Base-by-base conservation (phyloP, 495 filamentous ascomycete species). In the Penicillium tannophilum region DNA sequence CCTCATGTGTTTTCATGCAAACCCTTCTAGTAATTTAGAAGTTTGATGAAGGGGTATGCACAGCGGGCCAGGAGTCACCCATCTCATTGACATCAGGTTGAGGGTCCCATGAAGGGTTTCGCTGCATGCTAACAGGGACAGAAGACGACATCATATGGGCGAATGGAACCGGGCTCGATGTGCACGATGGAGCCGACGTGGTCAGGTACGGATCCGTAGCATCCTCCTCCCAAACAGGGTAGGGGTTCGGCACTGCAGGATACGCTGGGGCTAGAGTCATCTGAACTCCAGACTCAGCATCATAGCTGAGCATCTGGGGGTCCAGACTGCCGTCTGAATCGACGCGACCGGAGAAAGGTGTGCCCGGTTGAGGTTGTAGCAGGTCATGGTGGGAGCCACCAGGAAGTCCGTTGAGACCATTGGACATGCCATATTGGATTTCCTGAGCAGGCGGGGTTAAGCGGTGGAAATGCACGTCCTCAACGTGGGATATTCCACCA, bases 381-480 rank as follows among this genome's bases (percentile, higher is more conserved):
- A 85, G 71, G 33, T 86, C 84, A 43, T 82, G 72, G 56, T 84
- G 80, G 6, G 75, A 63, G 36, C 66, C 79, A 31, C 84, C 84
- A 16, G 84, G 85, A 26, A 88, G 66, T 9, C 82, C 79, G 24
- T 77, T 73, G 36, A 84, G 58, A 28, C 72, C 60, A 19, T 65
- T 71, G 36, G 75, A 69, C 19, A 70, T 51, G 39, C 52, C 54
- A 52, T 72, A 76, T 60, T 73, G 63, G 58, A 64, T 54, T 53
- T 69, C 70, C 28, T 70, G 33, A 11, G 33, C 64, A 65, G 67
- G 60, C 56, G 61, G 58, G 63, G 72, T 68, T 11, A 31, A 28
- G 4, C 54, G 44, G 50, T 62, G 58, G 63, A 72, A 63, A 33
- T 66, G 62, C 23, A 73, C 54, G 45, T 73, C 71, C 58, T 73